Percentiles rank a stretch among this genome's conserved stretches.
phyloP scores from a whole-genome alignment of 1,284 basidiomycete species.

The Ustilago curta region DNA sequence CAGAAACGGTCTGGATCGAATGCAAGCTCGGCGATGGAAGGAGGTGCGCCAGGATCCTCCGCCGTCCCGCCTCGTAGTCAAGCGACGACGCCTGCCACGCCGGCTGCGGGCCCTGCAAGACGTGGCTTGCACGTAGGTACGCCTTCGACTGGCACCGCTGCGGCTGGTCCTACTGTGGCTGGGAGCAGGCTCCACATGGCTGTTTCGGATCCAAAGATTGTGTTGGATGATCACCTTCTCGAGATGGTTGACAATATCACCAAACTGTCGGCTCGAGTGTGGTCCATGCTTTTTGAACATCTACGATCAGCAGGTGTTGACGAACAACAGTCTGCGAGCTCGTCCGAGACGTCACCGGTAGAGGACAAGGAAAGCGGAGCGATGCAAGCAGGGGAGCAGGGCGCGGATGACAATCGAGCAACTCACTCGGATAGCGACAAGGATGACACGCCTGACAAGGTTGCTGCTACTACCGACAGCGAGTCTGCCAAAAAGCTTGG shows the following conservation, averaged over 20 bases:
- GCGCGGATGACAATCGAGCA: constrained; percentile 1
- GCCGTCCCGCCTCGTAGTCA: constrained; percentile 31
- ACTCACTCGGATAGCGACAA: constrained; percentile 11
- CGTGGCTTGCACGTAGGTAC: constrained; percentile 11
- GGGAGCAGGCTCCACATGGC: constrained; percentile 23
- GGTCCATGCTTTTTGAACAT: constrained; percentile 58
- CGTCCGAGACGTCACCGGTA: constrained; percentile 4
- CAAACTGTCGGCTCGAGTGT: constrained; percentile 51
- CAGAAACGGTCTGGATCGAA: constrained; percentile 44
- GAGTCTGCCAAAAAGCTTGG: constrained; percentile 15
- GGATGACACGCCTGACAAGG: constrained; percentile 6
- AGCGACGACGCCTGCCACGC: constrained; percentile 22
- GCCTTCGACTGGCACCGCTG: constrained; percentile 8
- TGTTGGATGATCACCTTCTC: constrained; percentile 56
- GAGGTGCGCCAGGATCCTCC: not conserved
- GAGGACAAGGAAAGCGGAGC: constrained; percentile 7
- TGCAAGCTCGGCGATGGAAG: constrained; percentile 29
- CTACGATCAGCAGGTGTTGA: constrained; percentile 37
- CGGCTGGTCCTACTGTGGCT: constrained; percentile 14
- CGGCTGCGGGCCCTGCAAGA: constrained; percentile 21
- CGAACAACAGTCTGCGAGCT: constrained; percentile 1
- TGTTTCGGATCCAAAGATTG: constrained; percentile 31
- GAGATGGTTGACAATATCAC: constrained; percentile 59
- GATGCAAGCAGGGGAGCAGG: not conserved
- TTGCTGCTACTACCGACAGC: not conserved